Evolutionary conservation across 1,284 basidiomycete genomes (phyloP), one percentile per base, ranked within the genome.

Genomic region (Cutaneotrichosporon arboriforme): DNA sequence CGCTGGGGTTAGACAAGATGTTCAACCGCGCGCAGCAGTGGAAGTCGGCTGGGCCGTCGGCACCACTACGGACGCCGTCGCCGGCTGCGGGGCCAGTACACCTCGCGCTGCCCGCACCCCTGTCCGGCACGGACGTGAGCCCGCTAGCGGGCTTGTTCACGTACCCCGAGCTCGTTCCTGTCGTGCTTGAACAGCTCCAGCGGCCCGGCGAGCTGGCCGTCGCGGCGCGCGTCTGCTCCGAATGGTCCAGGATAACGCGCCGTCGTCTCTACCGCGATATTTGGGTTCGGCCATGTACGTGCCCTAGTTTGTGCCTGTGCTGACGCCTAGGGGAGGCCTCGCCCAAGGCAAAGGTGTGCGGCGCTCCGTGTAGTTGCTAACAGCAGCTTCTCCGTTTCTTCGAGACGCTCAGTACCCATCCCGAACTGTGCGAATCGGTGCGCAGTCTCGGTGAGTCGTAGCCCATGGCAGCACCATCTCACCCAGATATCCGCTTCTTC

Each of bases 221-320:
- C 2, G 51, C 68, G 3, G 64, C 64, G 12, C 52, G 61, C 35
- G 70, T 73, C n/a, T 66, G 58, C 42, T 51, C 37, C 45, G 46
- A 50, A 13, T 74, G 69, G 61, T 54, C 57, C 20, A 49, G 51
- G 22, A 54, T 70, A 21, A 63, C 55, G 5, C 51, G 65, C 47
- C 63, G 59, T 43, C 56, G 55, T 44, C 47, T 75, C 51, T 75
- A 75, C 49, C 54, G 58, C 21, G 61, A 68, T 55, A 52, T 75
- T 1, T 75, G 72, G 74, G 59, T 75, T 4, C 59, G 71, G 49
- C 72, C 74, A 2, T 75, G 73, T 74, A 47, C 49, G 70, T 67
- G 4, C 20, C 7, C n/a, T n/a, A 20, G 7, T 17, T 12, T 1
- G 34, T 8, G 20, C 18, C 4, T 18, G 21, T n/a, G 46, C 41